Base-by-base conservation (phyloP, 2,329 filamentous ascomycete genomes). In the Byssothecium circinans region DNA sequence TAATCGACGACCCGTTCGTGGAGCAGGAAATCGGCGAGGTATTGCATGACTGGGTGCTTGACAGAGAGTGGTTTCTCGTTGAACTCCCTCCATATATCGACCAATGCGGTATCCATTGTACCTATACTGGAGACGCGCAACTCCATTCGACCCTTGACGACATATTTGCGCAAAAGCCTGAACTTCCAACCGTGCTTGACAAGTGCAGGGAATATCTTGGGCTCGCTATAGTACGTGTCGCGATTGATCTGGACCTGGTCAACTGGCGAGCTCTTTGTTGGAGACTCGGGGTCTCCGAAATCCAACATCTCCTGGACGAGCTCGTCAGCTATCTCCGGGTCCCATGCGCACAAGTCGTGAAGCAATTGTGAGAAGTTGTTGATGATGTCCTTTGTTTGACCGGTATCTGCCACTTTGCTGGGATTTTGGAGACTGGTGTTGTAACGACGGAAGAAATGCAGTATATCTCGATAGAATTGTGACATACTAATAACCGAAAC, bases 71-170 rank as follows among this genome's bases (percentile, higher is more conserved):
- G 54, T 30, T 59, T 61, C 8, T 75, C 75, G 47, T 79, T 81
- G 78, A 85, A 67, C 27, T 66, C 62, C 37, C 52, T 53, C 60
- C 67, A 94, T 19, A 89, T 75, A 0, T 69, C 64, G 8, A 95
- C 80, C 29, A 96, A 77, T 23, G 89, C 84, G 8, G 64, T 66
- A 55, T 88, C 87, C 81, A 96, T 86, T 17, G 76, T 77, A n/a
- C 83, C 81, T 41, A 92, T 85, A 17, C 89, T 90, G 65, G 83
- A 80, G 11, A 95, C 88, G 30, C 92, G 86, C 30, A 96, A 77
- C 63, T 95, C 89, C 90, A 97, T 96, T 61, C 92, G 89, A 29
- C 88, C 86, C 47, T 89, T 92, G 61, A 81, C 84, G 43, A 96
- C 85, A 56, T 92, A 84, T 56, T 83, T 86, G 58, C 83, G 83